Evolutionary conservation across 345 rosid genomes (phyloP), one percentile per base, ranked within the genome.

Genomic region (Sonneratia caseolaris): DNA sequence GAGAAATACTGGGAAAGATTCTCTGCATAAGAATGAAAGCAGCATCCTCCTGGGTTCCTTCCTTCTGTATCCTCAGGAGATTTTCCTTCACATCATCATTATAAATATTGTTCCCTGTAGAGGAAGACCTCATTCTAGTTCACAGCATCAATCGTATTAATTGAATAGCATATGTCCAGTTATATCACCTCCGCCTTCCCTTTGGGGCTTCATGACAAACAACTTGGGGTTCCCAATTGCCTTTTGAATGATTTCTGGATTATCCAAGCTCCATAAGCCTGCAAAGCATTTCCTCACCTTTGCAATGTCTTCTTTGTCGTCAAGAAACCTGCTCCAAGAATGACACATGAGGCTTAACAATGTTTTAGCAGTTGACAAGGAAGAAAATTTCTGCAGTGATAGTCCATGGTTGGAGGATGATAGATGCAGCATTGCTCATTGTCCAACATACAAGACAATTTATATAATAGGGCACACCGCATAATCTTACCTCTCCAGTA

Each of bases 1-100:
- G 86, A 45, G 86, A 88, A 53, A 75, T 84, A 13, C 82, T 68
- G 3, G 99, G 99, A 81, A 96, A 92, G 72, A 92, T 96, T 77
- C 97, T 87, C 79, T 96, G 98, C 99, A 92, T 96, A 43, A 96
- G 93, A 76, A 96, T 92, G 76, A 91, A 96, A 3, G 98, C 97
- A 48, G 98, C 97, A 70, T 85, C 85, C 80, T 86, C 91, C 73
- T 86, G 89, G 3, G 77, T 72, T 61, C 87, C 88, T 74, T 85
- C 93, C 77, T 76, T 81, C 69, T 81, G 87, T 82, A 96, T 72
- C 71, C 86, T 85, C 75, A 82, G 49, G 77, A 96, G 98, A 77
- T 84, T 82, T 73, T 88, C 78, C 79, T 81, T 92, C 82, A 96
- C 93, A 79, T 83, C 90, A 55, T 86, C 83, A 24, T 92, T 96